Evolutionary conservation across 2,329 filamentous ascomycete species (phyloP), one percentile per base, ranked within the genome.

Genomic region (Pezicula radicicola): DNA sequence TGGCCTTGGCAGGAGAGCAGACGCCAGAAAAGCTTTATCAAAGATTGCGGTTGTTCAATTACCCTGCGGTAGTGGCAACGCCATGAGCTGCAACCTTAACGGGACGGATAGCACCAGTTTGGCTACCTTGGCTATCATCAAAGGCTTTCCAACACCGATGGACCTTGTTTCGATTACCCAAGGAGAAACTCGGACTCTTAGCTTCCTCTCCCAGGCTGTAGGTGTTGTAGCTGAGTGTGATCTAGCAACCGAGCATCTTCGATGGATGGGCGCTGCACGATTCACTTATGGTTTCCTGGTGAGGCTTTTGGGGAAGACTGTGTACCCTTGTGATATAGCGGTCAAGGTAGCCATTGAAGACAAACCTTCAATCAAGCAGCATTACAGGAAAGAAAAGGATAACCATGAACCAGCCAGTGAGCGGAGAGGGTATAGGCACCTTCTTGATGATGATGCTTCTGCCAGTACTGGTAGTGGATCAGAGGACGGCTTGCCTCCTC

Each of bases 1-100:
- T 66, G 94, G 94, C 0, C 73, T 99, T 30, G 91, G 83, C 13
- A 87, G 84, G 70, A 85, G 91, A 37, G 66, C 78, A 4, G 89
- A 97, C 70, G 91, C 91, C 18, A 75, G 78, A 30, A 79, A 79
- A 50, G 94, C 93, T 0, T 72, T 99, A 54, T 73, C 77, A 19
- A 88, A 86, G 63, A 73, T 97, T 13, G 89, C 94, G 1, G 84
- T 99, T 2, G 87, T 85, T 19, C 90, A 96, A 65, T 78, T 99
- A 35, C 94, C 94, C 1, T 96, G 92, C 65, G 94, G 94, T 13
- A 94, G 89, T 46, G 94, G 94, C 6, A 99, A 99, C 68, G 94
- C 90, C 19, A 88, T 97, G 84, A 89, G 89, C 56, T 86, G 88
- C 73, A 97, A 97, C 68, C 73, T 95, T 44, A 91, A 90, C 59